Evolutionary conservation across 2,329 filamentous ascomycete genomes (phyloP).

Genomic region (Penicillium fuscoglaucum): DNA sequence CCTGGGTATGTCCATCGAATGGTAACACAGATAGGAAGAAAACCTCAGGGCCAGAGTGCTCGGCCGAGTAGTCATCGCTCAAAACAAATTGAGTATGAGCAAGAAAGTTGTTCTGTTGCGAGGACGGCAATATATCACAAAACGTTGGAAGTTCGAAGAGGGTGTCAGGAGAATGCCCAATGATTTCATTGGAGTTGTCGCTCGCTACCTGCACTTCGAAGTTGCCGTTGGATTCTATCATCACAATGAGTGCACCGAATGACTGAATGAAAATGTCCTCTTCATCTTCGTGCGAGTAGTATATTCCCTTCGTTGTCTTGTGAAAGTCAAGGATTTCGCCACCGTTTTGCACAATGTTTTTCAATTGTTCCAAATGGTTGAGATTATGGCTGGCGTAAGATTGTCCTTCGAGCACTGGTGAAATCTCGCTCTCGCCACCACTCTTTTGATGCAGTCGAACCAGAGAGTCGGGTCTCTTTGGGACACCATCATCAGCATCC

Average conservation of each 20-base stretch:
- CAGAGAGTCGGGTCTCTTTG: conserved; percentile 4
- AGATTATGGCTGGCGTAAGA: not conserved
- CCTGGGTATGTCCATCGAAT: conserved; percentile 56
- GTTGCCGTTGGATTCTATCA: conserved; percentile 66
- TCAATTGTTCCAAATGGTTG: not conserved
- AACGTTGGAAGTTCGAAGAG: conserved; percentile 74
- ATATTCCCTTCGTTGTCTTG: conserved; percentile 5
- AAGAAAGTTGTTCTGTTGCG: conserved; percentile 75
- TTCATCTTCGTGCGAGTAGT: conserved; percentile 50
- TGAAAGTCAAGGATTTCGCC: conserved; percentile 11
- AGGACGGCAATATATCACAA: conserved; percentile 76
- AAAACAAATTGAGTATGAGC: conserved; percentile 82
- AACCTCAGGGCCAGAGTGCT: conserved; percentile 75
- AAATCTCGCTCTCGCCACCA: not conserved
- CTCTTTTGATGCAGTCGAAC: conserved; percentile 10
- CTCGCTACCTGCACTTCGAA: conserved; percentile 70
- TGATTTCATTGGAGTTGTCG: conserved; percentile 71
- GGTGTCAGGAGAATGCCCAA: conserved; percentile 72
- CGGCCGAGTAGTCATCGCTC: conserved; percentile 73
- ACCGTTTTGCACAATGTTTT: conserved; percentile 1
- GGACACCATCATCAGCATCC: not conserved
- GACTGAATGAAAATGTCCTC: conserved; percentile 71
- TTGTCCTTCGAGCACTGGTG: not conserved
- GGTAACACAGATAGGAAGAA: conserved; percentile 71
- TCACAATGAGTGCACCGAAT: conserved; percentile 72